phyloP scores from a whole-genome alignment of 2,329 filamentous ascomycete species.

The Fusarium albosuccineum region DNA sequence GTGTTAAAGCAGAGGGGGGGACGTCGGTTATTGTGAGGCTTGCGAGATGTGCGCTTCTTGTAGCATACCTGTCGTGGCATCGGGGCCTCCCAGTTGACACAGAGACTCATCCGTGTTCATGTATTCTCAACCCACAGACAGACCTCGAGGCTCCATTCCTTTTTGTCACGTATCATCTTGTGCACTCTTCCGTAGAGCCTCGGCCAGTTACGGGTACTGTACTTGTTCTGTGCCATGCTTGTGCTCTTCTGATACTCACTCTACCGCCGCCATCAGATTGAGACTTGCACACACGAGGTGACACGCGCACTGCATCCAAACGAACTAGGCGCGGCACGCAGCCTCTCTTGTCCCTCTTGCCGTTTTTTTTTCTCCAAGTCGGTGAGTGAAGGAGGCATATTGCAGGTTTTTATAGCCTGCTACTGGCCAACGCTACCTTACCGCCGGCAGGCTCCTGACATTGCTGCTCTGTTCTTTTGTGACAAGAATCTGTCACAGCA shows the following conservation, averaged over 20 bases:
- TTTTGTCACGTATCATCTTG: no score
- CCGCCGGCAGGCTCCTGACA: not conserved
- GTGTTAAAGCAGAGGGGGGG: constrained; percentile 6
- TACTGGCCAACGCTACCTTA: not conserved
- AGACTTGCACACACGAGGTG: not conserved
- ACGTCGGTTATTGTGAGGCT: not conserved
- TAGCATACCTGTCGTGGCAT: no score
- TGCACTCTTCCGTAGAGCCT: not conserved
- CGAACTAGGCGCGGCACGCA: constrained; percentile 10
- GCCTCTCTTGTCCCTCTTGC: not conserved
- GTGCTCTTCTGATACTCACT: no score
- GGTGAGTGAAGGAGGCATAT: not conserved
- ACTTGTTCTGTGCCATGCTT: not conserved
- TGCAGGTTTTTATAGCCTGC: not conserved
- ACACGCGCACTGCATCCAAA: constrained; percentile 31
- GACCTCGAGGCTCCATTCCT: no score
- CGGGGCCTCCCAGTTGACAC: no score
- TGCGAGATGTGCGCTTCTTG: no score
- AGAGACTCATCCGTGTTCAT: no score
- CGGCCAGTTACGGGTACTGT: constrained; percentile 2
- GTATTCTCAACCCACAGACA: no score
- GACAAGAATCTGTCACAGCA: no score
- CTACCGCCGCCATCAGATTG: not conserved
- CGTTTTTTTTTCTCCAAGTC: not conserved
- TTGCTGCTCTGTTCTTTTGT: not conserved